Conservation (phyloP, 2,329 filamentous ascomycete genomes). For the Teratosphaeria viscida region DNA sequence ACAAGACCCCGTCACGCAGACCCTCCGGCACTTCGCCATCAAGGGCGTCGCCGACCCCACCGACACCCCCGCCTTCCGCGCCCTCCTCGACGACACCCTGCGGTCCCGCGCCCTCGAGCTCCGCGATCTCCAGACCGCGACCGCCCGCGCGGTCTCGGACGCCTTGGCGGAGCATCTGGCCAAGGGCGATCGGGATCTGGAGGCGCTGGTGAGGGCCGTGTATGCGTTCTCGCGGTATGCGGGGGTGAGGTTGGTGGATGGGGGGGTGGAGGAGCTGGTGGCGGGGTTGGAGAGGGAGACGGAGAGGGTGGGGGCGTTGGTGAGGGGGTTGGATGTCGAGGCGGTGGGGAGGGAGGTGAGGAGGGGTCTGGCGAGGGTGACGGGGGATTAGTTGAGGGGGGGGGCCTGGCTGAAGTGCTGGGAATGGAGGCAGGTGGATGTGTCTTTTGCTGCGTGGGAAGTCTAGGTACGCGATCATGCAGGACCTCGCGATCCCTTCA, state of each 20-base stretch:
- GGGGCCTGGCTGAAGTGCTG: too few species aligned
- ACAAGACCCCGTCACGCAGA: slow-evolving; percentile 16
- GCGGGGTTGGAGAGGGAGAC: slow-evolving; percentile 28
- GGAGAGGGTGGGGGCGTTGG: slow-evolving; percentile 27
- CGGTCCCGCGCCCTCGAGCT: slow-evolving; percentile 27
- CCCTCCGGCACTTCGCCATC: slow-evolving; percentile 22
- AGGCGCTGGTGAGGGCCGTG: slow-evolving; percentile 26
- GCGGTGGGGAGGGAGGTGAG: slow-evolving; percentile 11
- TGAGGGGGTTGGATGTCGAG: slow-evolving; percentile 25
- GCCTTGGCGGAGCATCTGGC: slow-evolving; percentile 26
- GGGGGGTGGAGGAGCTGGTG: slow-evolving; percentile 19
- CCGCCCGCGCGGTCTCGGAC: slow-evolving; percentile 24
- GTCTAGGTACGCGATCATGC: too few species aligned
- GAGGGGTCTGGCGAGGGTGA: slow-evolving; percentile 4
- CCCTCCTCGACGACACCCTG: slow-evolving; percentile 18
- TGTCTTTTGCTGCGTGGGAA: too few species aligned
- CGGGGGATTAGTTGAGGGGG: not conserved
- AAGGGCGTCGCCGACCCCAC: slow-evolving; percentile 7
- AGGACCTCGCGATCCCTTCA: too few species aligned
- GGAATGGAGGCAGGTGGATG: too few species aligned
- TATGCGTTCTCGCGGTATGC: slow-evolving; percentile 25
- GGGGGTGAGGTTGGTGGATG: slow-evolving; percentile 13
- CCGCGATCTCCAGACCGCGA: slow-evolving; percentile 24
- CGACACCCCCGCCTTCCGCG: slow-evolving; percentile 11
- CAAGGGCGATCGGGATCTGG: slow-evolving; percentile 27